Conservation (phyloP, 805 yeast genomes). For the Ogataea pini region DNA sequence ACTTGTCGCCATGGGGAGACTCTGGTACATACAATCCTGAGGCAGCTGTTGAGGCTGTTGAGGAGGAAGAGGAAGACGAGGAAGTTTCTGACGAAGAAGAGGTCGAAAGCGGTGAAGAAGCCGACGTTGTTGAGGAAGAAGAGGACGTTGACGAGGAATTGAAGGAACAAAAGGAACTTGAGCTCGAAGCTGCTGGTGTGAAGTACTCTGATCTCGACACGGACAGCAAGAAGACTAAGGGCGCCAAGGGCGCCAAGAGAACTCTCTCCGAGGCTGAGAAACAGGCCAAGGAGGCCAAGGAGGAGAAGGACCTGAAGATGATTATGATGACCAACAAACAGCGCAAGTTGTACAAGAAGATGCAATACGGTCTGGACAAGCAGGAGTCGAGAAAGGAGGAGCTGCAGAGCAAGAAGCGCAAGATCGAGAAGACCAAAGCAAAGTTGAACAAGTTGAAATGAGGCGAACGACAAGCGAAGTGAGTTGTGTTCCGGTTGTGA, state of each 20-base stretch:
- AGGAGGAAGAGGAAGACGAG: conserved; percentile 44
- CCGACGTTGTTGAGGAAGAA: conserved; percentile 53
- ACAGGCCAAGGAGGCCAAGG: conserved; percentile 50
- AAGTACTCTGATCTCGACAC: conserved; percentile 61
- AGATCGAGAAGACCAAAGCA: conserved; percentile 62
- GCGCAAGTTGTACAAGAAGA: conserved; percentile 88
- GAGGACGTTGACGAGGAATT: conserved; percentile 57
- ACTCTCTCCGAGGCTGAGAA: conserved; percentile 43
- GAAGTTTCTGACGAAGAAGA: conserved; percentile 52
- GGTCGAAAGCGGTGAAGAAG: conserved; percentile 46
- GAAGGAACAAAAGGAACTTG: conserved; percentile 76
- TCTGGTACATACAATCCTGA: conserved; percentile 86
- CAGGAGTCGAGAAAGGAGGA: conserved; percentile 74
- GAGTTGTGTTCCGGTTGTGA: not conserved
- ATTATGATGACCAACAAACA: conserved; percentile 98
- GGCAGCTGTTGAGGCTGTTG: conserved; percentile 44
- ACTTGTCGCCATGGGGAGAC: conserved; percentile 99
- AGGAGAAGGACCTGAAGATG: conserved; percentile 89
- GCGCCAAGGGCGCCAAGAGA: conserved; percentile 38
- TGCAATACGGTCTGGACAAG: conserved; percentile 88
- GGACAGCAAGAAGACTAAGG: conserved; percentile 29
- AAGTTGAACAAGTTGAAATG: conserved; percentile 4
- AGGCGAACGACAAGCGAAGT: not conserved
- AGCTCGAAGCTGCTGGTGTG: conserved; percentile 87
- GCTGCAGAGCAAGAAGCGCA: conserved; percentile 67